Conservation (phyloP, 768 basidiomycete species). For the Serendipita indica region DNA sequence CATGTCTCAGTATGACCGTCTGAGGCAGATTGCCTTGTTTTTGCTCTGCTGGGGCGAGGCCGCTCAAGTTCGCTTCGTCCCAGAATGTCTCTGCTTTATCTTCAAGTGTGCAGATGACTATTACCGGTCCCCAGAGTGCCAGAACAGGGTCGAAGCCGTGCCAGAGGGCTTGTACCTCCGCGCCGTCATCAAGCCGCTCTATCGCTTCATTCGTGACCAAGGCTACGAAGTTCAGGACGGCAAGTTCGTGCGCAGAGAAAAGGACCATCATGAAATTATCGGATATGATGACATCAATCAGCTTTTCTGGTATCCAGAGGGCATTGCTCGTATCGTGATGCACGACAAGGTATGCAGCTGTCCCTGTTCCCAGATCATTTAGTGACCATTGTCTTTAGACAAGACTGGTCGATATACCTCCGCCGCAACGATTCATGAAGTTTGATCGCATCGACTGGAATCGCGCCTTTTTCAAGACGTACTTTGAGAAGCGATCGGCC, state of each 20-base stretch:
- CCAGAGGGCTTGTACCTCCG: constrained; percentile 92
- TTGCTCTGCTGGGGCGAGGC: constrained; percentile 97
- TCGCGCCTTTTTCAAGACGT: constrained; percentile 95
- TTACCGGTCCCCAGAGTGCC: constrained; percentile 97
- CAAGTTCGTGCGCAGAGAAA: constrained; percentile 84
- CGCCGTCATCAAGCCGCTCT: constrained; percentile 81
- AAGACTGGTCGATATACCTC: constrained; percentile 79
- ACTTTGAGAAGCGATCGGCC: constrained; percentile 93
- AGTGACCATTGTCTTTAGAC: constrained; percentile 33
- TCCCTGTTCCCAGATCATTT: constrained; percentile 6
- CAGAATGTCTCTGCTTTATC: constrained; percentile 96
- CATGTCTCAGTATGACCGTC: constrained; percentile 96
- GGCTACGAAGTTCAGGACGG: constrained; percentile 94
- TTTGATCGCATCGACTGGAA: constrained; percentile 97
- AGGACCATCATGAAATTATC: constrained; percentile 86
- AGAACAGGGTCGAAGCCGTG: constrained; percentile 78
- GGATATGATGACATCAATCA: constrained; percentile 99
- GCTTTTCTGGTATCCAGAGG: constrained; percentile 98
- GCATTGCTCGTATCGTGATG: constrained; percentile 81
- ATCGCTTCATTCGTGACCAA: constrained; percentile 93
- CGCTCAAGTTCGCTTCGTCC: constrained; percentile 90
- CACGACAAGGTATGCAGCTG: constrained; percentile 65
- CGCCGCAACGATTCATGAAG: constrained; percentile 88
- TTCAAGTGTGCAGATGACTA: constrained; percentile 99
- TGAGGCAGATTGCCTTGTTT: constrained; percentile 90